Percentiles rank a stretch among this genome's conserved stretches.
phyloP scores from a whole-genome alignment of 345 rosid species.

The Brassica napus region DNA sequence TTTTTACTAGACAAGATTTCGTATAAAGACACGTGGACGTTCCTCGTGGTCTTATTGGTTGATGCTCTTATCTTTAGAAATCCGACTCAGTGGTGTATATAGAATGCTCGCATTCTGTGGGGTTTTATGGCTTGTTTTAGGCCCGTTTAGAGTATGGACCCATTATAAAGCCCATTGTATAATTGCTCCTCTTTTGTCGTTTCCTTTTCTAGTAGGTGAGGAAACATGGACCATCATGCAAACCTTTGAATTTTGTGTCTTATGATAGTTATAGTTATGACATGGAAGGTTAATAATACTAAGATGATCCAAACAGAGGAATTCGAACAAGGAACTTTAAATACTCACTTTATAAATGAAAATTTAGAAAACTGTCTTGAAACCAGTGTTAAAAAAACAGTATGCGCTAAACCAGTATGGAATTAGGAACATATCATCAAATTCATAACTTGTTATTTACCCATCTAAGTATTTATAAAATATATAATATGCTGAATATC shows the following conservation, averaged over 20 bases:
- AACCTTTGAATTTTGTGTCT: constrained; percentile 1
- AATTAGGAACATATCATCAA: neutral
- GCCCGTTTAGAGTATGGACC: neutral
- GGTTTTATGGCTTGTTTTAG: constrained; percentile 29
- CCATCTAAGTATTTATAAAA: neutral
- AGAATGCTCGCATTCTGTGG: constrained; percentile 8
- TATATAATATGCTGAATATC: too few species aligned
- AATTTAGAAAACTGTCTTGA: neutral
- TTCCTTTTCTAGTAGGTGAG: neutral
- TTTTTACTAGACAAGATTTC: constrained; percentile 30
- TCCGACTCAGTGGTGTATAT: constrained; percentile 45
- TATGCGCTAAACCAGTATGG: neutral
- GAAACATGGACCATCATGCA: constrained; percentile 1
- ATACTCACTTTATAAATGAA: neutral
- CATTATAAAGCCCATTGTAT: neutral
- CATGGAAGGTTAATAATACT: neutral
- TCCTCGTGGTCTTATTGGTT: constrained; percentile 49
- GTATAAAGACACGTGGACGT: constrained; percentile 57
- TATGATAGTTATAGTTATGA: neutral
- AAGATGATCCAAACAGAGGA: neutral
- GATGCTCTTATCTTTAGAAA: constrained; percentile 61
- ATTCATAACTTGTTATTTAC: neutral
- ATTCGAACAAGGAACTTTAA: neutral
- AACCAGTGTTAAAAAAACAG: neutral
- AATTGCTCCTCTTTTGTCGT: neutral